phyloP scores from a whole-genome alignment of 805 yeast genomes.

The Yamadazyma scolyti region DNA sequence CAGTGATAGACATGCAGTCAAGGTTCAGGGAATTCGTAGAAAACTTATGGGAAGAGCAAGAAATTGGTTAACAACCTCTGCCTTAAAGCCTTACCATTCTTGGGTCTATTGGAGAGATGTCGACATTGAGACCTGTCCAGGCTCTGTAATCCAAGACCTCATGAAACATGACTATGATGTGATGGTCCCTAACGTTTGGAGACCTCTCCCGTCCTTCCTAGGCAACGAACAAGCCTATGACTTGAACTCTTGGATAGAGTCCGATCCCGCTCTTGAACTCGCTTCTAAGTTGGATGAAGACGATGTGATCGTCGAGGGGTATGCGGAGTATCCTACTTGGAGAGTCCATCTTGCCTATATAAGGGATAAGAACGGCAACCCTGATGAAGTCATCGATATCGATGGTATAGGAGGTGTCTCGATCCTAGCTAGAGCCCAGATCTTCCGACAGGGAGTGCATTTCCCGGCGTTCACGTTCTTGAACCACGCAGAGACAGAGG shows the following conservation, averaged over 20 bases:
- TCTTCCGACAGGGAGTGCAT: constrained; percentile 75
- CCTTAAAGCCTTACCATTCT: constrained; percentile 77
- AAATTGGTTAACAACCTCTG: constrained; percentile 74
- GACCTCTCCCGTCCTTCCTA: constrained; percentile 90
- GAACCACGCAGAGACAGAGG: constrained; percentile 88
- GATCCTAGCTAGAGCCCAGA: constrained; percentile 67
- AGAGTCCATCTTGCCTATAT: constrained; percentile 77
- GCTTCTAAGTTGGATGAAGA: constrained; percentile 68
- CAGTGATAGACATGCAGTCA: constrained; percentile 78
- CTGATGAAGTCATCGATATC: constrained; percentile 59
- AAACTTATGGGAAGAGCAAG: constrained; percentile 85
- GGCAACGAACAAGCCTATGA: constrained; percentile 94
- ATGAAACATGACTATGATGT: constrained; percentile 71
- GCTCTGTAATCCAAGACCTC: constrained; percentile 66
- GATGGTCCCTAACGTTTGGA: constrained; percentile 89
- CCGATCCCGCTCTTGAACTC: constrained; percentile 66
- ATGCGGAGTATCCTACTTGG: constrained; percentile 84
- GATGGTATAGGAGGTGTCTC: constrained; percentile 91
- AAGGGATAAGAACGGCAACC: constrained; percentile 58
- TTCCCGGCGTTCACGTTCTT: constrained; percentile 82
- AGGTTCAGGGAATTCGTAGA: constrained; percentile 80
- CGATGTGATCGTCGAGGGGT: constrained; percentile 86
- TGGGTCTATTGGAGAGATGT: constrained; percentile 94
- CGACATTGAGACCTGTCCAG: constrained; percentile 80
- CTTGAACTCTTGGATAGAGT: constrained; percentile 94